Conservation (phyloP, 2,329 filamentous ascomycete genomes). For the Talaromyces sp. region DNA sequence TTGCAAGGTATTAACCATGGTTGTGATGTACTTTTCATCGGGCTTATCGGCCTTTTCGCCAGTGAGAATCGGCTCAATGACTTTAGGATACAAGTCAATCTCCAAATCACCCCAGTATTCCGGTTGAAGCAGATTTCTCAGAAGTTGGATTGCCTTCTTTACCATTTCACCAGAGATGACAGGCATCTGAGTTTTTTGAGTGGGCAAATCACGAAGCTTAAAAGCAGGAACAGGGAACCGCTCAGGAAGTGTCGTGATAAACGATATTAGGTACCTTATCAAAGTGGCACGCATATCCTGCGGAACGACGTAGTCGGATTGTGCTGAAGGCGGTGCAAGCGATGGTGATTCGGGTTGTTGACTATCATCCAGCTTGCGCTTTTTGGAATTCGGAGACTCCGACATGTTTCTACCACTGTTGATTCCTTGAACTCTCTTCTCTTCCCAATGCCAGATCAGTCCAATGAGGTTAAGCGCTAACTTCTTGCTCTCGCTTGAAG, state of each 20-base stretch:
- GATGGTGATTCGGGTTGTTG: conserved; percentile 52
- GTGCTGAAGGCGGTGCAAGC: conserved; percentile 40
- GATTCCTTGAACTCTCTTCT: conserved; percentile 64
- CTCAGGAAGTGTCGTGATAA: conserved; percentile 86
- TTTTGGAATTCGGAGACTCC: conserved; percentile 68
- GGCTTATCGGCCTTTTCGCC: conserved; percentile 77
- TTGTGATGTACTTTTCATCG: conserved; percentile 79
- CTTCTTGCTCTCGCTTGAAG: conserved; percentile 87
- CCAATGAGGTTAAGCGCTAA: conserved; percentile 86
- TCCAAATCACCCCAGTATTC: conserved; percentile 90
- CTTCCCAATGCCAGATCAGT: conserved; percentile 89
- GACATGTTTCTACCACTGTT: conserved; percentile 40
- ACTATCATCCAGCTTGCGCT: conserved; percentile 70
- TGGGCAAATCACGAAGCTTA: conserved; percentile 54
- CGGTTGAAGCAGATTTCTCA: conserved; percentile 79
- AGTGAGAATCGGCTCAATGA: conserved; percentile 78
- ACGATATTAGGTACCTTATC: conserved; percentile 91
- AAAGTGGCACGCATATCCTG: conserved; percentile 67
- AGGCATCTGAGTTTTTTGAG: conserved; percentile 45
- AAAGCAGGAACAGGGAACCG: conserved; percentile 72
- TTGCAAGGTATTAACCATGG: conserved; percentile 90
- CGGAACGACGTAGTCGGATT: conserved; percentile 64
- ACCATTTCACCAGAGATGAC: conserved; percentile 69
- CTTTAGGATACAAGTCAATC: conserved; percentile 83
- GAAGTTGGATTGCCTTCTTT: conserved; percentile 74